These are phyloP conservation scores for Pseudogymnoascus sp. DNA, from an alignment of 2,329 filamentous ascomycete species.

Conservation along the genomic window DNA sequence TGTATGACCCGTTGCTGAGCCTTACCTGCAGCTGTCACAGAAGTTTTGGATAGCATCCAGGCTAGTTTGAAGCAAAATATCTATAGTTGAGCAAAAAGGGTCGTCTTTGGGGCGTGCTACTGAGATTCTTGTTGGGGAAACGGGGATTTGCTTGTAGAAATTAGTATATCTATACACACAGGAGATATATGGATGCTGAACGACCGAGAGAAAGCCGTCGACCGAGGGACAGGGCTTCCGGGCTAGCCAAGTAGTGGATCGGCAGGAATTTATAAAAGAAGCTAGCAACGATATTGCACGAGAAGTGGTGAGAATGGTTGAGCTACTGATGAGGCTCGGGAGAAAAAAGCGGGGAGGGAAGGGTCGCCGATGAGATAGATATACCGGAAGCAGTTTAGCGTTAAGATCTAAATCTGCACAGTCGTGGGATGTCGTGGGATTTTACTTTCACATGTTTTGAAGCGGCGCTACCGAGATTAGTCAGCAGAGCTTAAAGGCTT, in stretches of 20 bases:
- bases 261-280: neutral
- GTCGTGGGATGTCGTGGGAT: neutral
- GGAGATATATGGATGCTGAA: neutral
- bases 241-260: slow-evolving; percentile 4
- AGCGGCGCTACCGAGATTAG: neutral
- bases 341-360: slow-evolving; percentile 9
- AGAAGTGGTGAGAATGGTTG: slow-evolving; percentile 10
- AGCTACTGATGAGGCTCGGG: slow-evolving; percentile 6
- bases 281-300: neutral
- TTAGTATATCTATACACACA: neutral
- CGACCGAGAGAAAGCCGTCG: slow-evolving; percentile 3
- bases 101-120: neutral
- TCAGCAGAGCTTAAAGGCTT: slow-evolving; percentile 5
- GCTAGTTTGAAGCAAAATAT: neutral
- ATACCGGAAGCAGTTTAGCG: neutral
- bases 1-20: slow-evolving; percentile 8
- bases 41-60: slow-evolving; percentile 12
- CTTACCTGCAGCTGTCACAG: slow-evolving; percentile 5
- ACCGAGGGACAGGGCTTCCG: neutral
- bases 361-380: neutral
- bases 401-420: neutral
- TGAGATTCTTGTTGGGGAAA: neutral
- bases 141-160: neutral
- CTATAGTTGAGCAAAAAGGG: neutral
- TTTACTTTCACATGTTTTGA: neutral